Conservation (phyloP, 352 stramenopile genomes). For the Pythium graminicola region DNA sequence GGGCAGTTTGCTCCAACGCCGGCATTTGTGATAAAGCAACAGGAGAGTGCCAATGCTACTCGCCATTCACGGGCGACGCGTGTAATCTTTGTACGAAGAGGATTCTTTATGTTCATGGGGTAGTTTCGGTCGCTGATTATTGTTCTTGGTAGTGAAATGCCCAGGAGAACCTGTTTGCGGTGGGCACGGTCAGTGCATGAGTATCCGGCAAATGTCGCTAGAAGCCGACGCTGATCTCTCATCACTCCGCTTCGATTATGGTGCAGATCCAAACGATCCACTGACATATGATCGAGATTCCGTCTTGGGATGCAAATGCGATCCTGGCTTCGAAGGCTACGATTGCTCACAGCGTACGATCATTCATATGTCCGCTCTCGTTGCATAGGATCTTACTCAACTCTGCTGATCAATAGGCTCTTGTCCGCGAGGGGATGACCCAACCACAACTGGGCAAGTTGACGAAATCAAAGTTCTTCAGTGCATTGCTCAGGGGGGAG, state of each 20-base stretch:
- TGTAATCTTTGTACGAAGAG: constrained; percentile 41
- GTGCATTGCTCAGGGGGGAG: constrained; percentile 50
- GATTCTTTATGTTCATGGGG: too few species aligned
- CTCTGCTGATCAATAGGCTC: constrained; percentile 42
- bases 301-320: constrained; percentile 86
- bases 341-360: constrained; percentile 73
- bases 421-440: constrained; percentile 85
- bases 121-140: not conserved
- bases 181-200: constrained; percentile 75
- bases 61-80: constrained; percentile 46
- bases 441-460: constrained; percentile 63
- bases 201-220: constrained; percentile 54
- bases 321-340: constrained; percentile 85
- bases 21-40: constrained; percentile 46
- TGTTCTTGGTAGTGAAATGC: constrained; percentile 36
- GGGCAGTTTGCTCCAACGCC: constrained; percentile 48
- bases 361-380: not conserved
- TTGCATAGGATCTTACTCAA: not conserved
- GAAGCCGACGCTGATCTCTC: constrained; percentile 46
- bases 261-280: constrained; percentile 52
- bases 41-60: constrained; percentile 56
- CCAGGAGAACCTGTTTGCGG: constrained; percentile 44
- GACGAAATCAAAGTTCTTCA: constrained; percentile 78
- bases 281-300: constrained; percentile 74
- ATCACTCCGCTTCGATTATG: constrained; percentile 61